Conservation (phyloP, 2,329 filamentous ascomycete species). For the Aspergillus pseudoterreus region DNA sequence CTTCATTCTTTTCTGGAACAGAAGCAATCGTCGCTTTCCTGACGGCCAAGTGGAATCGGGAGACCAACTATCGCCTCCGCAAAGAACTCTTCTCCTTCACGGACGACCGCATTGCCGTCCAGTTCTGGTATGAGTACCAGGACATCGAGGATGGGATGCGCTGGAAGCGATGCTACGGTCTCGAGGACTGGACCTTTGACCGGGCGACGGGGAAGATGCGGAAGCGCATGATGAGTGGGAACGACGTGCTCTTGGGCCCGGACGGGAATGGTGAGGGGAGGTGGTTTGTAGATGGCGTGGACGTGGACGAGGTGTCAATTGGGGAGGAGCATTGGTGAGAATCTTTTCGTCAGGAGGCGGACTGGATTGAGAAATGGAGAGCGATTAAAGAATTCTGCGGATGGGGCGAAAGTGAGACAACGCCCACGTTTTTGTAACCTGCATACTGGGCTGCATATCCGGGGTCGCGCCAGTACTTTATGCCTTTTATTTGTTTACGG, state of each 20-base stretch:
- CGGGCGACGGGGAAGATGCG: slow-evolving; percentile 42
- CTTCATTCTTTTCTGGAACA: slow-evolving; percentile 65
- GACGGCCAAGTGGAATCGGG: slow-evolving; percentile 68
- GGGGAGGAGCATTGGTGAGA: slow-evolving; percentile 34
- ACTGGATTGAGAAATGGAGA: not conserved
- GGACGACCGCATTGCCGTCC: slow-evolving; percentile 75
- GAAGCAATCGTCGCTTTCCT: slow-evolving; percentile 66
- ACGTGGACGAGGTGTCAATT: slow-evolving; percentile 38
- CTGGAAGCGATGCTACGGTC: slow-evolving; percentile 85
- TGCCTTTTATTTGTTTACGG: not conserved
- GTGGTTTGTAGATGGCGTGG: slow-evolving; percentile 44
- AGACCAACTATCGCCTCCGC: slow-evolving; percentile 68
- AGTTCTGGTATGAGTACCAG: slow-evolving; percentile 86
- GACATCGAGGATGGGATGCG: slow-evolving; percentile 59
- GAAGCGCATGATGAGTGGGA: slow-evolving; percentile 48
- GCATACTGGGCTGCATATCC: not conserved
- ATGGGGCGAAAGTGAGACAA: not conserved
- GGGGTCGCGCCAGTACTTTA: not conserved
- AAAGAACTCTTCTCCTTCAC: slow-evolving; percentile 81
- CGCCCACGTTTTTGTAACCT: not conserved
- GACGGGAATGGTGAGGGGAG: slow-evolving; percentile 41
- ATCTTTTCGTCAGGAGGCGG: not conserved
- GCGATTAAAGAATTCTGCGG: not conserved
- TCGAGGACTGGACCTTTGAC: slow-evolving; percentile 53
- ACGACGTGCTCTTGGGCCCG: slow-evolving; percentile 42